Evolutionary conservation across 129 eudicot genomes (phyloP), one percentile per base, ranked within the genome.

Genomic region (Logfia minima): DNA sequence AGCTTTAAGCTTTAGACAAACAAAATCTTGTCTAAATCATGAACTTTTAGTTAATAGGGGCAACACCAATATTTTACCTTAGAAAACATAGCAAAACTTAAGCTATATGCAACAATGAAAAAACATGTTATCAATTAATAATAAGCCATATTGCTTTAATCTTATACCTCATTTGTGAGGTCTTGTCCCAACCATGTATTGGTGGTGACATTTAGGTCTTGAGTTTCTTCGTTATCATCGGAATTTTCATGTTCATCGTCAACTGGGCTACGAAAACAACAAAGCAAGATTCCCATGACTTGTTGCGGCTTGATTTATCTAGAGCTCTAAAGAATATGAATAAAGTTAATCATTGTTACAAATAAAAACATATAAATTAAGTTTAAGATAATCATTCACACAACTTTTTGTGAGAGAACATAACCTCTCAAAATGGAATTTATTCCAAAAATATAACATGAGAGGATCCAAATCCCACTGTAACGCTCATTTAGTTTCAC

Each of bases 251-350:
- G 56, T 77, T 71, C 72, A 41, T 62, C 66, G n/a, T 79, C 83
- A 21, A 8, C 31, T 22, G 43, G 1, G 26, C 37, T 32, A 17
- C 77, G 28, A 63, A 79, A 51, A 43, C 83, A 79, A 63, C 77
- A 62, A 19, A 71, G 62, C 72, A 71, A 71, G 17, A 66, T 61
- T 61, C 83, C 83, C 83, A 79, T 79, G 35, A 21, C 32, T 9
- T 55, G 56, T 31, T 22, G 65, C 53, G 70, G 43, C 58, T 9
- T 35, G 16, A 34, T 22, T 39, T 1, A 6, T 56, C 66, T 67
- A 55, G 16, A 71, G 60, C 39, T n/a, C 39, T 63, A 2, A 17
- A 45, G 6, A 75, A 63, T 4, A 51, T 23, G 14, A 51, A 26
- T 6, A 13, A 35, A 59, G 17, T 22, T 59, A 59, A 21, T 59